These are phyloP conservation scores for Arthrobotrys sphaeroides DNA, from an alignment of 2,329 filamentous ascomycete species.

Conservation along the genomic window DNA sequence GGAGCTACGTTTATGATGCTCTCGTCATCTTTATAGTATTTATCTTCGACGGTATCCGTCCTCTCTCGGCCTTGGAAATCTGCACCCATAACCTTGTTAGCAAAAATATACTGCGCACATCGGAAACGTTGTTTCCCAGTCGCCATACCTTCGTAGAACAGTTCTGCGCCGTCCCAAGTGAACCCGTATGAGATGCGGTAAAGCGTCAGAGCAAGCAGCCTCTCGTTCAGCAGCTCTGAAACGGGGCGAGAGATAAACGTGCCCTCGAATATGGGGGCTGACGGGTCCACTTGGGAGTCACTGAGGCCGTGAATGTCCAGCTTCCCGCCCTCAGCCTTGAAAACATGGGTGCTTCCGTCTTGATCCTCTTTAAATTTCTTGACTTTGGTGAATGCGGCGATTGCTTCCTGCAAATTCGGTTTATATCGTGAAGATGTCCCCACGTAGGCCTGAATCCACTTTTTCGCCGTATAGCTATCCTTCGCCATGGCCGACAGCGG, in stretches of 20 bases:
- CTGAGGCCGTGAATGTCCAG: constrained; percentile 39
- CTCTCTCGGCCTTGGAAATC: constrained; percentile 56
- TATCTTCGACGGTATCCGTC: constrained; percentile 59
- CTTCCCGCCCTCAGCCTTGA: constrained; percentile 41
- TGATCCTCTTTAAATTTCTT: constrained; percentile 57
- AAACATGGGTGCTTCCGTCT: constrained; percentile 47
- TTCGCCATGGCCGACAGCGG: constrained; percentile 67
- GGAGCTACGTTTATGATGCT: constrained; percentile 20
- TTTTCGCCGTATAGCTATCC: constrained; percentile 60
- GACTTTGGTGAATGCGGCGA: constrained; percentile 65
- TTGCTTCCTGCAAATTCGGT: constrained; percentile 69
- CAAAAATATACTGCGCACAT: constrained; percentile 5
- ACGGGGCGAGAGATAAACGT: constrained; percentile 78
- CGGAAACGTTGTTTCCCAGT: not conserved
- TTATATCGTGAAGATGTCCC: constrained; percentile 78
- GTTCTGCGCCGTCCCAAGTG: constrained; percentile 75
- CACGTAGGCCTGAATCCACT: constrained; percentile 69
- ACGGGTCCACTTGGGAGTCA: constrained; percentile 25
- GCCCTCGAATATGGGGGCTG: constrained; percentile 64
- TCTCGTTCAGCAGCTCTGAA: constrained; percentile 72
- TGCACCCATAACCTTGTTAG: constrained; percentile 12
- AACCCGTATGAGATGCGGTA: constrained; percentile 67
- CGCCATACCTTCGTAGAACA: constrained; percentile 65
- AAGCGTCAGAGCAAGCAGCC: constrained; percentile 71
- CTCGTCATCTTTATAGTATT: constrained; percentile 60